Evolutionary conservation across 352 stramenopile species (phyloP).

Genomic region (Globisporangium okanoganense): DNA sequence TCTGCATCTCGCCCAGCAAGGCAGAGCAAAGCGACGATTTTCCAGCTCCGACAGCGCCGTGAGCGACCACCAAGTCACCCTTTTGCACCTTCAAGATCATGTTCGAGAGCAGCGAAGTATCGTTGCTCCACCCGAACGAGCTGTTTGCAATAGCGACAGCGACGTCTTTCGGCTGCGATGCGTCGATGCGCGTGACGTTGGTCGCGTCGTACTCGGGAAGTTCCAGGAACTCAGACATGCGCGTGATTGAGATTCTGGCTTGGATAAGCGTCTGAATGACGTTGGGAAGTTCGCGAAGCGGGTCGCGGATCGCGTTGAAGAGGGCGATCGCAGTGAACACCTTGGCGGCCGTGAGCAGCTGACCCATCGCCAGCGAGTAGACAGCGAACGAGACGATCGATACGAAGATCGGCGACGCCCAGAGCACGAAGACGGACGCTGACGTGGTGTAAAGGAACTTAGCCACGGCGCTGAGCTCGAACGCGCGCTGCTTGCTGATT

Average conservation of each 20-base stretch:
- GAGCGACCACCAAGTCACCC: no score
- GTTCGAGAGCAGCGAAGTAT: slow-evolving; percentile 18
- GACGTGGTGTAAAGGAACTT: slow-evolving; percentile 1
- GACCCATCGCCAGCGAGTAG: slow-evolving; percentile 27
- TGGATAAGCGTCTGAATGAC: slow-evolving; percentile 26
- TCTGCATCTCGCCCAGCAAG: not conserved
- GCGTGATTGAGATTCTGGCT: slow-evolving; percentile 23
- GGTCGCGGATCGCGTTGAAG: slow-evolving; percentile 35
- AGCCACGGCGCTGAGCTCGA: slow-evolving; percentile 51
- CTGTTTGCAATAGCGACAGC: slow-evolving; percentile 20
- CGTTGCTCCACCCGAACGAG: slow-evolving; percentile 23
- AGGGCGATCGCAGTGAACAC: slow-evolving; percentile 51
- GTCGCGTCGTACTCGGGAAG: slow-evolving; percentile 15
- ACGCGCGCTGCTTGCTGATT: slow-evolving; percentile 41
- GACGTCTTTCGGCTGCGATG: not conserved
- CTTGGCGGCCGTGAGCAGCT: slow-evolving; percentile 32
- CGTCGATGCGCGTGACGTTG: slow-evolving; percentile 10
- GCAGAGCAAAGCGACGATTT: not conserved
- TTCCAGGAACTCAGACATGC: slow-evolving; percentile 26
- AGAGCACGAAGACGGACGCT: slow-evolving; percentile 45
- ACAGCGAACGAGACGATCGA: slow-evolving; percentile 30
- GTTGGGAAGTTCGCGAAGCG: slow-evolving; percentile 25
- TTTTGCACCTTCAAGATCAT: slow-evolving; percentile 19
- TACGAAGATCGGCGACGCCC: slow-evolving; percentile 18
- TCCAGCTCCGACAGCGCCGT: not conserved